A percentile compares a stretch with the other conserved stretches of the same genome.
These are phyloP conservation scores for Geum urbanum DNA, from an alignment of 306 rosid species.

Conservation along the genomic window DNA sequence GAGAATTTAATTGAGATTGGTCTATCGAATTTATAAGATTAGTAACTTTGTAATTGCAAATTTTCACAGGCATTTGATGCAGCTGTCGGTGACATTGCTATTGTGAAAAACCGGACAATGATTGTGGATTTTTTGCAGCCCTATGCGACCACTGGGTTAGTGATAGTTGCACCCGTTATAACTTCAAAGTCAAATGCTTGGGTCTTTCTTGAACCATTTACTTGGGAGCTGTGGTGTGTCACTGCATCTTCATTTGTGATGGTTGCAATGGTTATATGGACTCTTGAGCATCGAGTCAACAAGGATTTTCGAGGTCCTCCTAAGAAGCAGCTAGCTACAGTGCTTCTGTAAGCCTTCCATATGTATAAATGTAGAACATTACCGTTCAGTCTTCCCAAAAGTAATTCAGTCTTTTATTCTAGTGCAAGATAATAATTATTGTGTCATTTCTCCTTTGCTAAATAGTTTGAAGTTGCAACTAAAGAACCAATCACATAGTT, in stretches of 20 bases:
- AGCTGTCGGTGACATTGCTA: conserved; percentile 89
- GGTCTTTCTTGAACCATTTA: conserved; percentile 86
- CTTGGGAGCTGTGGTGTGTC: conserved; percentile 81
- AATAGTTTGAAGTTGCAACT: conserved; percentile 18
- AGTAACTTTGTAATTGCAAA: conserved; percentile 6
- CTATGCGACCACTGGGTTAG: conserved; percentile 74
- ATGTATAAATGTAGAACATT: conserved; percentile 9
- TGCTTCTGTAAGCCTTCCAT: conserved; percentile 57
- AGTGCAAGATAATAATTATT: neutral
- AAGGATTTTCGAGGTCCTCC: conserved; percentile 94
- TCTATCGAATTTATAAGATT: neutral
- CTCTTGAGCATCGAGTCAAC: conserved; percentile 90
- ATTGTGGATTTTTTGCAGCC: conserved; percentile 95
- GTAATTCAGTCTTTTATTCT: neutral
- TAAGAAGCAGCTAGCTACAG: conserved; percentile 64
- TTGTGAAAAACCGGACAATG: conserved; percentile 77
- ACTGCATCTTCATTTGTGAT: conserved; percentile 66
- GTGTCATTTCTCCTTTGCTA: conserved; percentile 7
- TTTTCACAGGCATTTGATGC: conserved; percentile 76
- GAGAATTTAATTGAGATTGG: conserved; percentile 7
- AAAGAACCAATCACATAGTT: neutral
- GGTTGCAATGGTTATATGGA: conserved; percentile 81
- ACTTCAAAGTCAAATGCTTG: conserved; percentile 64
- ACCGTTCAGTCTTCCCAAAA: neutral
- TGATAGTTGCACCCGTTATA: conserved; percentile 73